phyloP scores from a whole-genome alignment of 192 early-diverging fungal genomes.

The Umbelopsis sp. region DNA sequence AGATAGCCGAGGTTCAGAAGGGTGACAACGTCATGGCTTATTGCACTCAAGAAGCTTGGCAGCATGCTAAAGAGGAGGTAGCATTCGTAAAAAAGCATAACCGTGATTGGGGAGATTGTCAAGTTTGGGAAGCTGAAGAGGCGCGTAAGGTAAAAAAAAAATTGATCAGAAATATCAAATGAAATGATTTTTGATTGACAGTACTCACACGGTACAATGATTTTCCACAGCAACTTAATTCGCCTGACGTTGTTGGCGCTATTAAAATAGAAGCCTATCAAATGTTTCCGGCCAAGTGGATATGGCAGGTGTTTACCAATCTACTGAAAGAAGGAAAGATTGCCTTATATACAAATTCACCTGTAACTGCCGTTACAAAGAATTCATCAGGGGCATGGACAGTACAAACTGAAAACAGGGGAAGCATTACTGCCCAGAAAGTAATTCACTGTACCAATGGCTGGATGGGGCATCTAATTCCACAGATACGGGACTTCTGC shows the following conservation, averaged over 20 bases:
- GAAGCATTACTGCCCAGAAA: background rate
- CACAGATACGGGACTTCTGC: background rate
- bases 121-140: conserved; percentile 1
- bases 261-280: conserved; percentile 20
- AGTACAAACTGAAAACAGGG: conserved; percentile 8
- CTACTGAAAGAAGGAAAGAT: background rate
- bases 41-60: conserved; percentile 6
- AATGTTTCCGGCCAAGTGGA: conserved; percentile 11
- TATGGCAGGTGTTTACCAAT: conserved; percentile 2
- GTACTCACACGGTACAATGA: background rate
- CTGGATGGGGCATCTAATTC: conserved; percentile 14
- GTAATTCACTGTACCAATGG: conserved; percentile 13
- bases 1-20: conserved; percentile 12
- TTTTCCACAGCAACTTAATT: background rate
- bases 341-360: background rate
- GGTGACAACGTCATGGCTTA: conserved; percentile 15
- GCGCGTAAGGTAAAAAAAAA: background rate
- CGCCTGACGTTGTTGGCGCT: conserved; percentile 1
- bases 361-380: background rate
- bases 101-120: conserved; percentile 6
- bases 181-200: background rate
- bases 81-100: background rate
- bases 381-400: background rate
- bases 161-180: background rate
- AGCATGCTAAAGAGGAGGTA: conserved; percentile 1